A percentile compares a stretch with the other conserved stretches of the same genome.
Evolutionary conservation across 1,284 basidiomycete genomes (phyloP).

Genomic region (Ganoderma multipileum): DNA sequence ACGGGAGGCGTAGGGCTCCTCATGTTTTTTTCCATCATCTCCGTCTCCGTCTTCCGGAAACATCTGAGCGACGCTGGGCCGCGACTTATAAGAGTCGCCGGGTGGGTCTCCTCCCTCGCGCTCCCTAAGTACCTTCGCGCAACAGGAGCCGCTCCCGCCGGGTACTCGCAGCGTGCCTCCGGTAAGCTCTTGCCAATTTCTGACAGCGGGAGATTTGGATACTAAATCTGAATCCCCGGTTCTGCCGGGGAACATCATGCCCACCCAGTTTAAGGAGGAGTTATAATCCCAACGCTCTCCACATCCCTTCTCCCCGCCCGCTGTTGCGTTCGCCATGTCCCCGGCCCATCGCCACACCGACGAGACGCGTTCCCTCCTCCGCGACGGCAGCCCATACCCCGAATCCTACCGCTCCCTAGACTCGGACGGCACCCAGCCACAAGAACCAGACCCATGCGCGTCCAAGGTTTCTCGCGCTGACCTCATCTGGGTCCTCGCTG

Average conservation of each 20-base stretch:
- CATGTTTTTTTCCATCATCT: slow-evolving; percentile 9
- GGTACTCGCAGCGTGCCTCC: slow-evolving; percentile 8
- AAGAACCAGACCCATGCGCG: slow-evolving; percentile 28
- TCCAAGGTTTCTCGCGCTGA: slow-evolving; percentile 59
- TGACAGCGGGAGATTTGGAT: slow-evolving; percentile 8
- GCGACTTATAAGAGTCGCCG: slow-evolving; percentile 5
- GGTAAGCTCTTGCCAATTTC: slow-evolving; percentile 23
- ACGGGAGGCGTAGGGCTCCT: not conserved
- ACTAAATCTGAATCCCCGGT: slow-evolving; percentile 20
- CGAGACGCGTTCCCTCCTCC: slow-evolving; percentile 37
- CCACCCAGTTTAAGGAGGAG: slow-evolving; percentile 31
- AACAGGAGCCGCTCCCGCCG: slow-evolving; percentile 10
- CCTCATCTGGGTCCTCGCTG: slow-evolving; percentile 73
- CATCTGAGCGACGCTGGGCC: slow-evolving; percentile 6
- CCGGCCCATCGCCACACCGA: slow-evolving; percentile 23
- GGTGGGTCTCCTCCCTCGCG: not conserved
- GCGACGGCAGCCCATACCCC: slow-evolving; percentile 15
- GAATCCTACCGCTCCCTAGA: slow-evolving; percentile 27
- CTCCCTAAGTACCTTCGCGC: not conserved
- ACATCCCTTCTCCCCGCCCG: slow-evolving; percentile 8
- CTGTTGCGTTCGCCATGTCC: slow-evolving; percentile 13
- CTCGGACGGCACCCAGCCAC: slow-evolving; percentile 26
- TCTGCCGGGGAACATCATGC: slow-evolving; percentile 22
- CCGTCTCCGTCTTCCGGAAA: slow-evolving; percentile 5
- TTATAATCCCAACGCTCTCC: slow-evolving; percentile 26